Evolutionary conservation across 192 early-diverging fungal genomes (phyloP).

Genomic region (Martensiomyces pterosporus): DNA sequence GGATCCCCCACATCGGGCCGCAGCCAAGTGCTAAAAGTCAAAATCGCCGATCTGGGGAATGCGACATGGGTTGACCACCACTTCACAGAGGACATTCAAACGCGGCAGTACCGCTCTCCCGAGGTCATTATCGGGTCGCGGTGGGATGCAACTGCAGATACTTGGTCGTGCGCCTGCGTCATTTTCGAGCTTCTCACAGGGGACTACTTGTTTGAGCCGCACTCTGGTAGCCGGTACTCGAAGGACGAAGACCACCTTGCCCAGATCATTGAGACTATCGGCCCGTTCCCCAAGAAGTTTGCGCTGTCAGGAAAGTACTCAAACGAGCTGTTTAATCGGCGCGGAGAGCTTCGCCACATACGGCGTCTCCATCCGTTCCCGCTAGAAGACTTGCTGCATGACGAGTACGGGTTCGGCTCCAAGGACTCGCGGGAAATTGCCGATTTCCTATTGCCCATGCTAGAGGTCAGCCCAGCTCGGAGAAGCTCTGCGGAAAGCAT

Average conservation of each 20-base stretch:
- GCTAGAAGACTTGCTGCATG: constrained; percentile 76
- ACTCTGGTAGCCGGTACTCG: constrained; percentile 71
- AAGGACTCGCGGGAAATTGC: constrained; percentile 71
- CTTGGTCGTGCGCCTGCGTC: constrained; percentile 94
- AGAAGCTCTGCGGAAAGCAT: constrained; percentile 56
- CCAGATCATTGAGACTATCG: constrained; percentile 92
- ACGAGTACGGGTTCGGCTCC: constrained; percentile 78
- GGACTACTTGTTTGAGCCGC: constrained; percentile 94
- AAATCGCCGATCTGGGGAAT: constrained; percentile 96
- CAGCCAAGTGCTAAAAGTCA: constrained; percentile 62
- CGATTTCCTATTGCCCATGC: constrained; percentile 82
- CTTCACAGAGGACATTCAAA: constrained; percentile 95
- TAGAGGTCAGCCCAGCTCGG: constrained; percentile 56
- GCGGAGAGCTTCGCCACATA: constrained; percentile 86
- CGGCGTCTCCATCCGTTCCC: constrained; percentile 78
- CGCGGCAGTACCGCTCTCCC: constrained; percentile 93
- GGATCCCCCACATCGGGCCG: constrained; percentile 8
- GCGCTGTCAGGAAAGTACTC: constrained; percentile 81
- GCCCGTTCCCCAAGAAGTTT: constrained; percentile 75
- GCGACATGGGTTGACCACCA: constrained; percentile 95
- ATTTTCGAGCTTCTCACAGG: constrained; percentile 92
- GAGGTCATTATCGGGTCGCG: constrained; percentile 88
- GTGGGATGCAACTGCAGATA: constrained; percentile 84
- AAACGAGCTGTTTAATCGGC: constrained; percentile 81
- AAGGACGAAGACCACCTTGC: constrained; percentile 98